Evolutionary conservation across 176 grass and related monocot species (phyloP).

Genomic region (Hyparrhenia diplandra): DNA sequence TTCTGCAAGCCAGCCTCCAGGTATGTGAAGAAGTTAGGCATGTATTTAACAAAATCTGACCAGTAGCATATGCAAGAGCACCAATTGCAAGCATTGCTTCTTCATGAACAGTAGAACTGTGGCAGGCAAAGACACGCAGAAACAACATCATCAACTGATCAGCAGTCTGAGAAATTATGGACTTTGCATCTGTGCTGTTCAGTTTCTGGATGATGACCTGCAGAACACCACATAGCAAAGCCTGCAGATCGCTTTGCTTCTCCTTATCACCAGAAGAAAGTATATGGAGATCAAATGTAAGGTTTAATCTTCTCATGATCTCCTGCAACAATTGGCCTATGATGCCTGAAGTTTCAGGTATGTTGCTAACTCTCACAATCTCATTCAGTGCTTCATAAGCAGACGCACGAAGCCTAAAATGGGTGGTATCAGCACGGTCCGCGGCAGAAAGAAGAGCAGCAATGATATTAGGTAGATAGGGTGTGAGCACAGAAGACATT

Average conservation of each 20-base stretch:
- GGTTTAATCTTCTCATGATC: constrained; percentile 69
- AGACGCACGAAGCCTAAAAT: no score
- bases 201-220: no score
- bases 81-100: constrained; percentile 89
- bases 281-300: constrained; percentile 57
- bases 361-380: no score
- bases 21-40: constrained; percentile 74
- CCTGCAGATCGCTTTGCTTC: constrained; percentile 78
- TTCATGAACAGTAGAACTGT: constrained; percentile 57
- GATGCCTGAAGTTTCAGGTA: no score
- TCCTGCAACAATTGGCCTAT: constrained; percentile 46
- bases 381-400: no score
- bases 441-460: no score
- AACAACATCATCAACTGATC: constrained; percentile 65
- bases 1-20: constrained; percentile 32
- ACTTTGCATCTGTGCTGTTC: constrained; percentile 59
- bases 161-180: constrained; percentile 57
- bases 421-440: no score
- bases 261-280: constrained; percentile 59
- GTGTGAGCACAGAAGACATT: no score
- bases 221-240: no score
- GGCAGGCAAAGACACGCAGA: no score
- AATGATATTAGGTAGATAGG: no score
- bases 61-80: constrained; percentile 82
- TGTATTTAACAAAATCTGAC: constrained; percentile 75